These are phyloP conservation scores for Zoysia matrella DNA, from an alignment of 202 grass and related monocot genomes.

Conservation along the genomic window DNA sequence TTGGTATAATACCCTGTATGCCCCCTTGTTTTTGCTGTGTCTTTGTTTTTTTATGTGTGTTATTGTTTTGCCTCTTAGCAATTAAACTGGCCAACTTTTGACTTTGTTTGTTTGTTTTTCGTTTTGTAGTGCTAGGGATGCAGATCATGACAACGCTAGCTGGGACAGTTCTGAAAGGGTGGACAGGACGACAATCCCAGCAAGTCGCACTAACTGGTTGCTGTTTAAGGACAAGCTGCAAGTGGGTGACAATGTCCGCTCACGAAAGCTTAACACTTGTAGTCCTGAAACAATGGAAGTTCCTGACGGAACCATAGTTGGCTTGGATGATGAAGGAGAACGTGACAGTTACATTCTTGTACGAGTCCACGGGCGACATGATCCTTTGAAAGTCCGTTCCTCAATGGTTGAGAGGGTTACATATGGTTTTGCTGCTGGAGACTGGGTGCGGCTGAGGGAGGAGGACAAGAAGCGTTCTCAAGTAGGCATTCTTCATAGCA, in stretches of 20 bases:
- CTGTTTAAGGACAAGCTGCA: conserved; percentile 78
- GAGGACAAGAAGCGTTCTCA: conserved; percentile 70
- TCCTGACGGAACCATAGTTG: conserved; percentile 91
- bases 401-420: conserved; percentile 72
- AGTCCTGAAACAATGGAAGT: conserved; percentile 79
- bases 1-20: neutral
- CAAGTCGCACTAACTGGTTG: conserved; percentile 65
- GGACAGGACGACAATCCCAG: conserved; percentile 37
- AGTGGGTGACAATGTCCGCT: conserved; percentile 77
- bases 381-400: conserved; percentile 72
- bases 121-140: conserved; percentile 58
- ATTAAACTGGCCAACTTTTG: neutral
- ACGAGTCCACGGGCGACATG: conserved; percentile 69
- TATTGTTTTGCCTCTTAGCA: neutral
- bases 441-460: conserved; percentile 83
- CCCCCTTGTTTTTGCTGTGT: neutral
- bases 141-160: conserved; percentile 47
- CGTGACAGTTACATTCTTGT: conserved; percentile 71
- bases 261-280: conserved; percentile 82
- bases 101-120: conserved; percentile 15
- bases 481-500: conserved; percentile 87
- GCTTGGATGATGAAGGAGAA: conserved; percentile 66
- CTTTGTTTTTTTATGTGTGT: neutral
- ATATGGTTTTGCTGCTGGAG: conserved; percentile 76
- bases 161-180: conserved; percentile 48